These are phyloP conservation scores for Oidium heveae DNA, from an alignment of 2,329 filamentous ascomycete genomes.

Conservation along the genomic window DNA sequence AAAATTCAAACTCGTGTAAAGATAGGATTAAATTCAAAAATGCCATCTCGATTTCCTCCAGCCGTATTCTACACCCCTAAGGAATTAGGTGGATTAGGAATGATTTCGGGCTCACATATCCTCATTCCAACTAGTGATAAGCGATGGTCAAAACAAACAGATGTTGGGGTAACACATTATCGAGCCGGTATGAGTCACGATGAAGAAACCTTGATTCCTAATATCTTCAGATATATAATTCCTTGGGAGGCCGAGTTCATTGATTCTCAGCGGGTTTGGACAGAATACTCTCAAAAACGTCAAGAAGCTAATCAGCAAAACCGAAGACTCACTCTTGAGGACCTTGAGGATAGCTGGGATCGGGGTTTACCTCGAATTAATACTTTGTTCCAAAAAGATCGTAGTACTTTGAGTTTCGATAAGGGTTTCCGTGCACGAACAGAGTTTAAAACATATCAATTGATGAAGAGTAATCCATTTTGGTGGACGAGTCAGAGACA, in stretches of 20 bases:
- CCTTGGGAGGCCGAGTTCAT: conserved; percentile 99
- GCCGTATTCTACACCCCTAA: conserved; percentile 98
- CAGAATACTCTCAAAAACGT: conserved; percentile 94
- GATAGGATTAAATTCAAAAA: conserved; percentile 96
- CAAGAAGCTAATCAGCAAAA: conserved; percentile 95
- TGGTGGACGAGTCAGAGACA: conserved; percentile 98
- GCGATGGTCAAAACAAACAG: conserved; percentile 94
- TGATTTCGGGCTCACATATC: conserved; percentile 98
- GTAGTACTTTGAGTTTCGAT: conserved; percentile 90
- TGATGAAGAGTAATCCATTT: conserved; percentile 98
- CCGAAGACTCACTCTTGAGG: conserved; percentile 74
- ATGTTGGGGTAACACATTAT: conserved; percentile 91
- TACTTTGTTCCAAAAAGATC: conserved; percentile 94
- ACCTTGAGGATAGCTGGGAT: conserved; percentile 96
- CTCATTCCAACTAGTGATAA: conserved; percentile 94
- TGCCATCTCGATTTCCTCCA: conserved; percentile 94
- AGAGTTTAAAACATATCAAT: conserved; percentile 94
- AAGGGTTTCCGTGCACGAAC: conserved; percentile 90
- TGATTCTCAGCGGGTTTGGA: conserved; percentile 96
- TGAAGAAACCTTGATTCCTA: conserved; percentile 90
- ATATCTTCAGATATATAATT: conserved; percentile 98
- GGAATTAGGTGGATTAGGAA: conserved; percentile 84
- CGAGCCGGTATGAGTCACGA: conserved; percentile 95
- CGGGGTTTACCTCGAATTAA: conserved; percentile 94
- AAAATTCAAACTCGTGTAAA: conserved; percentile 98